A percentile compares a stretch with the other conserved stretches of the same genome.
These are phyloP conservation scores for Cyberlindnera amylophila DNA, from an alignment of 805 yeast genomes.

Conservation along the genomic window DNA sequence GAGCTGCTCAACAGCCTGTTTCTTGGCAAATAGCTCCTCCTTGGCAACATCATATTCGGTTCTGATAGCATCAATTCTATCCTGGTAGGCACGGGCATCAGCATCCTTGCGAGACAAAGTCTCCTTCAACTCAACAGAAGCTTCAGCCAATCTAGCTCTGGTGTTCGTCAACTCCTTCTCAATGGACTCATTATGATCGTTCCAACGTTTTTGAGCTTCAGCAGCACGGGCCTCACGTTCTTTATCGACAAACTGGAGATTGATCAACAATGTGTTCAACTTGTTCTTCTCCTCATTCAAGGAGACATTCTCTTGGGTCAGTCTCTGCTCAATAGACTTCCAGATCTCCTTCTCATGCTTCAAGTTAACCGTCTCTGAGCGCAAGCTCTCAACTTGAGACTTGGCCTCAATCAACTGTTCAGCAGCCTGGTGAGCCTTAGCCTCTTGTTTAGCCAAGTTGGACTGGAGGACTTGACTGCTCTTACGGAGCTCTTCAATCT, in stretches of 20 bases:
- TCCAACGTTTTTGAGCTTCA: constrained; percentile 47
- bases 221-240: constrained; percentile 55
- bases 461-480: constrained; percentile 40
- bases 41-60: constrained; percentile 40
- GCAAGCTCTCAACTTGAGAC: constrained; percentile 39
- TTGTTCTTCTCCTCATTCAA: constrained; percentile 56
- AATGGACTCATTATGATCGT: constrained; percentile 45
- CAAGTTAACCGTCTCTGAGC: constrained; percentile 44
- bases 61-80: constrained; percentile 54
- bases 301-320: constrained; percentile 48
- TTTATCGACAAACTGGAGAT: constrained; percentile 54
- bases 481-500: constrained; percentile 41
- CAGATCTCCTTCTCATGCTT: constrained; percentile 53
- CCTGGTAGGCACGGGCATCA: constrained; percentile 53
- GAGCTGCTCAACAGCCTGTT: constrained; percentile 36
- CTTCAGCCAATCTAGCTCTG: constrained; percentile 44
- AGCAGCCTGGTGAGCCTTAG: constrained; percentile 41
- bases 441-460: constrained; percentile 43
- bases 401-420: constrained; percentile 56
- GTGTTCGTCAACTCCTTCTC: constrained; percentile 42
- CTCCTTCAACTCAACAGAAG: constrained; percentile 48
- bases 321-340: constrained; percentile 43
- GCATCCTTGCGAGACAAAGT: constrained; percentile 51
- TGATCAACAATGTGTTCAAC: constrained; percentile 52
- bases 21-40: constrained; percentile 40